These are phyloP conservation scores for Moelleriella libera DNA, from an alignment of 2,329 filamentous ascomycete genomes.

Conservation along the genomic window DNA sequence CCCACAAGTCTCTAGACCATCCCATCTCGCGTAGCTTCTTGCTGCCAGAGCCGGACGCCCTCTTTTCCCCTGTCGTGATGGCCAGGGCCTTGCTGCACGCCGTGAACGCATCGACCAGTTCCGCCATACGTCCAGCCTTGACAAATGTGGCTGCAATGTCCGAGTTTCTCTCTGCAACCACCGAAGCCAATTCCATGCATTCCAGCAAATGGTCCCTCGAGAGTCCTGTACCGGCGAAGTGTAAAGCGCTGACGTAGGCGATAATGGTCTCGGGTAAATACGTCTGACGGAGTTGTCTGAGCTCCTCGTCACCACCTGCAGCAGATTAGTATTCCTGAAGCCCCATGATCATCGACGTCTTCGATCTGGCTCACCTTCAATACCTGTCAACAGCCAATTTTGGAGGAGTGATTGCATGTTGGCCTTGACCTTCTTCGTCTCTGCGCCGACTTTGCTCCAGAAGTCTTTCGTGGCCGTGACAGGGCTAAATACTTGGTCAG, in stretches of 20 bases:
- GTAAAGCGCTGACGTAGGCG: conserved; percentile 68
- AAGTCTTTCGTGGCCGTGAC: conserved; percentile 29
- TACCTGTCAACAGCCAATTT: conserved; percentile 45
- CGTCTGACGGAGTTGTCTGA: conserved; percentile 51
- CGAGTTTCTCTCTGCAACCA: conserved; percentile 57
- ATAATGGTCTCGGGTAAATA: conserved; percentile 82
- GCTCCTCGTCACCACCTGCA: conserved; percentile 38
- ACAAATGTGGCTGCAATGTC: conserved; percentile 53
- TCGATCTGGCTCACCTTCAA: conserved; percentile 32
- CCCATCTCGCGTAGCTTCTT: conserved; percentile 49
- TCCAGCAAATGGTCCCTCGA: conserved; percentile 66
- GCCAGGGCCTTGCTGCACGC: conserved; percentile 60
- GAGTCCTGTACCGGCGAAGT: conserved; percentile 62
- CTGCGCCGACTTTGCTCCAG: conserved; percentile 37
- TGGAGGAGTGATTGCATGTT: conserved; percentile 47
- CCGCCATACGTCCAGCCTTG: conserved; percentile 53
- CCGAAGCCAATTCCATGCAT: conserved; percentile 71
- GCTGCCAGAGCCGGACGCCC: conserved; percentile 29
- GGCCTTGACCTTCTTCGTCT: conserved; percentile 38
- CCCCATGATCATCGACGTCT: too few relatives aligned
- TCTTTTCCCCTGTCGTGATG: conserved; percentile 40
- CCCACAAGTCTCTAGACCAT: conserved; percentile 50
- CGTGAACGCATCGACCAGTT: conserved; percentile 65
- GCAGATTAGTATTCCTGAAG: too few relatives aligned
- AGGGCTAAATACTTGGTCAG: conserved; percentile 10